These are phyloP conservation scores for Pichia gijzeniarum DNA, from an alignment of 805 yeast species.

Conservation along the genomic window DNA sequence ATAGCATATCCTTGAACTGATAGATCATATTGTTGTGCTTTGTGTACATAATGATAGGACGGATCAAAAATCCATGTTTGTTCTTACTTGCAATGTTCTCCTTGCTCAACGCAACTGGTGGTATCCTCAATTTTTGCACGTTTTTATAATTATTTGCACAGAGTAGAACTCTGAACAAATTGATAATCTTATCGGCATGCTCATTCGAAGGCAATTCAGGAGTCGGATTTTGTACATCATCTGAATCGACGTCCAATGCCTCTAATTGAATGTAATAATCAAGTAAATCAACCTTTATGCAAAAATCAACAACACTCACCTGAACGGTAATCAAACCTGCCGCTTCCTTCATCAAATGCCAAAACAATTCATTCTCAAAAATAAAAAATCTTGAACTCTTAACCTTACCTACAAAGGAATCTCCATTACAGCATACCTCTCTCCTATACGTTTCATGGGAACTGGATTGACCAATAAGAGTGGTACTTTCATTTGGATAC, in stretches of 20 bases:
- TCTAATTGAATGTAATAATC: conserved; percentile 70
- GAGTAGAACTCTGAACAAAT: conserved; percentile 52
- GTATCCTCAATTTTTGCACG: conserved; percentile 35
- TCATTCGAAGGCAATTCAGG: conserved; percentile 24
- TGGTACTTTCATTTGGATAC: conserved; percentile 9
- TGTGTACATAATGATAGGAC: conserved; percentile 54
- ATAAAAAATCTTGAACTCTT: conserved; percentile 63
- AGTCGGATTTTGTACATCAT: neutral
- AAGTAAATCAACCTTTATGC: conserved; percentile 56
- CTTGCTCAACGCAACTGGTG: conserved; percentile 42
- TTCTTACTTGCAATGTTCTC: conserved; percentile 7
- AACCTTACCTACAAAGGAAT: conserved; percentile 45
- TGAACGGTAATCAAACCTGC: conserved; percentile 59
- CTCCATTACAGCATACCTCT: conserved; percentile 6
- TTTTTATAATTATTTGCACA: conserved; percentile 50
- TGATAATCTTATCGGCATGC: conserved; percentile 48
- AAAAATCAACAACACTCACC: conserved; percentile 58
- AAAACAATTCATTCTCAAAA: conserved; percentile 86
- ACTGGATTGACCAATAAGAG: conserved; percentile 12
- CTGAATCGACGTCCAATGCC: neutral
- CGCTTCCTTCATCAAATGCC: conserved; percentile 72
- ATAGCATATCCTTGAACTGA: conserved; percentile 27
- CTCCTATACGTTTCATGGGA: conserved; percentile 2
- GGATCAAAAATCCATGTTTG: conserved; percentile 34
- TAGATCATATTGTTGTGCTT: conserved; percentile 43